phyloP scores from a whole-genome alignment of 1,284 basidiomycete species.

The Neotropicomus parvogracilis region DNA sequence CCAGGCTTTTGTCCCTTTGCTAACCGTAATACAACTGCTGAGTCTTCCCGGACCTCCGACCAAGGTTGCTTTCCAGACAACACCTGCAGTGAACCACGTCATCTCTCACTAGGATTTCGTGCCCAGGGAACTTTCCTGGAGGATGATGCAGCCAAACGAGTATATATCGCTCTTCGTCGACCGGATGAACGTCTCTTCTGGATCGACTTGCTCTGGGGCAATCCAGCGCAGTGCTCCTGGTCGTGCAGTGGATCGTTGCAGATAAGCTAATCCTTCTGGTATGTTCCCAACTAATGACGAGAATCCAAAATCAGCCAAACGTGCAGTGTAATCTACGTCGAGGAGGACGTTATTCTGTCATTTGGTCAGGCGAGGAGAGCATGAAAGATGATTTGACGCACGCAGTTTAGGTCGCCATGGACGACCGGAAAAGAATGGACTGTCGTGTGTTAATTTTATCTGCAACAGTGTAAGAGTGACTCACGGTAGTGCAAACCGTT shows the following conservation, averaged over 20 bases:
- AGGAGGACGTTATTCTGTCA: background rate
- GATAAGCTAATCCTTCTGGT: background rate
- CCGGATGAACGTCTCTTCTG: background rate
- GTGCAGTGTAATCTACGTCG: background rate
- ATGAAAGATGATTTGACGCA: background rate
- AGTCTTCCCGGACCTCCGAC: background rate
- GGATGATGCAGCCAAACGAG: too few relatives aligned
- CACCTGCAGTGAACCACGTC: background rate
- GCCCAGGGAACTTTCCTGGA: too few relatives aligned
- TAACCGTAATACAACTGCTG: background rate
- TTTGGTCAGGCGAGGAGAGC: background rate
- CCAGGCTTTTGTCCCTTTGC: background rate
- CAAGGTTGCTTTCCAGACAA: background rate
- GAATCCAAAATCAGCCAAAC: background rate
- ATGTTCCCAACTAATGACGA: background rate
- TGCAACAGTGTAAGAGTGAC: background rate
- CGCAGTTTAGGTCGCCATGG: too few relatives aligned
- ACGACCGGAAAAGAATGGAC: background rate
- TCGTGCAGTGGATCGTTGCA: background rate
- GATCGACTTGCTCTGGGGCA: background rate
- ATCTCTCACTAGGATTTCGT: too few relatives aligned
- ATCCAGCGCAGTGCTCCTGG: background rate
- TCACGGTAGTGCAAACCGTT: background rate
- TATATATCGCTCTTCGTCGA: too few relatives aligned
- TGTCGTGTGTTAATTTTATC: background rate